Evolutionary conservation across 176 grass and related monocot genomes (phyloP).

Genomic region (Oryza nivara): DNA sequence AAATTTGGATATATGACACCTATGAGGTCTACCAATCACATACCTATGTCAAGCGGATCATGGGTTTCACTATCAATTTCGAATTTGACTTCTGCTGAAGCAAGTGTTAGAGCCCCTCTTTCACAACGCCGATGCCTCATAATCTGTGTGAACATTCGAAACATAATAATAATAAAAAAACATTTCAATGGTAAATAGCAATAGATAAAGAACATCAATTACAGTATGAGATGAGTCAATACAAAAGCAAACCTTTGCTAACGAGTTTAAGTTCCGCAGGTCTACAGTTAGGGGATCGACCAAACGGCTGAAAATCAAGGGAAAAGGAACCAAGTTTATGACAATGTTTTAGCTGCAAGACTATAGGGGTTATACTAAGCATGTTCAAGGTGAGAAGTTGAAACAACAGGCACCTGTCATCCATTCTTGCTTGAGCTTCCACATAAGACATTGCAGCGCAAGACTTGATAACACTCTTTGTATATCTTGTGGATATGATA

Average conservation of each 20-base stretch:
- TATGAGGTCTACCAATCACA: constrained; percentile 22
- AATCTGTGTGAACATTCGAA: constrained; percentile 54
- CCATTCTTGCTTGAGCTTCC: constrained; percentile 98
- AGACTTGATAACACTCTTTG: constrained; percentile 95
- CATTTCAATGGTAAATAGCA: background rate
- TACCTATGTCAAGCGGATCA: constrained; percentile 99
- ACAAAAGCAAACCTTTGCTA: constrained; percentile 79
- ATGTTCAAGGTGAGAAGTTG: constrained; percentile 30
- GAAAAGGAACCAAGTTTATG: constrained; percentile 38
- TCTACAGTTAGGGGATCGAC: constrained; percentile 92
- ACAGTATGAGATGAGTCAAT: constrained; percentile 9
- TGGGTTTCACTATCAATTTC: constrained; percentile 99
- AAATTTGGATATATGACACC: constrained; percentile 31
- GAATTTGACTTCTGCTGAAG: constrained; percentile 99
- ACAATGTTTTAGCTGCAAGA: constrained; percentile 15
- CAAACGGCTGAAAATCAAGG: constrained; percentile 70
- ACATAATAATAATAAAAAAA: constrained; percentile 18
- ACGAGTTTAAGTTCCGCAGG: constrained; percentile 87
- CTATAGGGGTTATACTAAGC: constrained; percentile 13
- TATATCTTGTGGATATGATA: constrained; percentile 83
- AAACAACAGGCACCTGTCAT: constrained; percentile 71
- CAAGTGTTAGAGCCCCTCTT: constrained; percentile 94
- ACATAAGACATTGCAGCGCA: constrained; percentile 98
- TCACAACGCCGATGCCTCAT: constrained; percentile 85
- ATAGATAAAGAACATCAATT: constrained; percentile 4